Evolutionary conservation across 345 rosid genomes (phyloP), one percentile per base, ranked within the genome.

Genomic region (Heritiera littoralis): DNA sequence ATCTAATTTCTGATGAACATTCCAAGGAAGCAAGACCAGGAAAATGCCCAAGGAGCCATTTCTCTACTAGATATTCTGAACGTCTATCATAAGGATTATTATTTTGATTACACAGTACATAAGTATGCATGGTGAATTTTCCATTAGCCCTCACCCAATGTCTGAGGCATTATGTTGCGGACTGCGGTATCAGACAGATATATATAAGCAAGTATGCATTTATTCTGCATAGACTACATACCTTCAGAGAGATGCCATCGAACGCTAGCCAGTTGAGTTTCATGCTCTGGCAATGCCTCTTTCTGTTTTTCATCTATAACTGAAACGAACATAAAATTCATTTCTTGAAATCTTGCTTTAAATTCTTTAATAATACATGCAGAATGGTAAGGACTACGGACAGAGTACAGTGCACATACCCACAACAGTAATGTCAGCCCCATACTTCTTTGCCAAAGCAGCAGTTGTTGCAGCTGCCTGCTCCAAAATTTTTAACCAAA

Each of bases 241-340:
- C 98, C 96, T 93, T 92, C 82, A 17, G 96, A 86, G 63, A 95
- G 90, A 89, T 93, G 99, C 97, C 97, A 95, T 28, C 98, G 90
- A 76, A 95, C 86, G 79, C 90, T 93, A 76, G 98, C 88, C 71
- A 93, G 80, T 81, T 85, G 97, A 55, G 92, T 89, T 87, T 93
- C 98, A 77, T 89, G 94, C 89, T 90, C 98, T 0, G 93, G 90
- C 77, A 91, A 80, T 0, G 92, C 83, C 61, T 95, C 98, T 78
- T 90, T 93, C 86, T 87, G 86, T 86, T 83, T 87, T 76, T 90
- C 92, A 66, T 93, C 95, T 56, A 95, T 93, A 72, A 91, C 99
- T 95, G 93, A 85, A 85, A 81, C 69, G 72, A 81, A 78, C 20
- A 85, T 9, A 52, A 59, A 84, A 58, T 75, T 69, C 76, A 72